Evolutionary conservation across 2,329 filamentous ascomycete genomes (phyloP).

Genomic region (Xylariaceae sp.): DNA sequence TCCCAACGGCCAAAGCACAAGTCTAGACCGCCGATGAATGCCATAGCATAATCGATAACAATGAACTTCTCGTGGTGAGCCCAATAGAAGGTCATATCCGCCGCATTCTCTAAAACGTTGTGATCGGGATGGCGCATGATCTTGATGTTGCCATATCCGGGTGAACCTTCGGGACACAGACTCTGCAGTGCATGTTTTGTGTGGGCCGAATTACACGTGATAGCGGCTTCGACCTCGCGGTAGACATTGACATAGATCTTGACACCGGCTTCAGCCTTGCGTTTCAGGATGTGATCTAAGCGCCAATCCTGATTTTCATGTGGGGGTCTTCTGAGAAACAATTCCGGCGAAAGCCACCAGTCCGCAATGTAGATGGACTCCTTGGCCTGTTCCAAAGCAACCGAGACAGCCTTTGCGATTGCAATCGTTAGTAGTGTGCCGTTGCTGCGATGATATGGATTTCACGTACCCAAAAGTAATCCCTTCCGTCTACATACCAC

Average conservation of each 20-base stretch:
- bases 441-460: neutral
- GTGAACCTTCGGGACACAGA: constrained; percentile 76
- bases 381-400: constrained; percentile 81
- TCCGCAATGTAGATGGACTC: constrained; percentile 95
- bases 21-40: constrained; percentile 92
- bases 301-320: constrained; percentile 80
- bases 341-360: constrained; percentile 92
- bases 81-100: constrained; percentile 97
- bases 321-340: constrained; percentile 82
- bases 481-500: constrained; percentile 94
- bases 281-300: constrained; percentile 81
- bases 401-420: constrained; percentile 63
- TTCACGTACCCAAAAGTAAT: constrained; percentile 75
- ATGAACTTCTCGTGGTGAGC: constrained; percentile 98
- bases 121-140: constrained; percentile 92
- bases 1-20: constrained; percentile 97
- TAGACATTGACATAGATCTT: constrained; percentile 94
- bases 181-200: constrained; percentile 81
- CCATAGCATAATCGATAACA: constrained; percentile 84
- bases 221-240: constrained; percentile 74
- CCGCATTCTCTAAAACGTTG: constrained; percentile 87
- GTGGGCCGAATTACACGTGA: constrained; percentile 90
- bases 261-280: constrained; percentile 84
- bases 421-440: constrained; percentile 1
- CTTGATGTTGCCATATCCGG: constrained; percentile 82